Base-by-base conservation (phyloP, 1,284 basidiomycete species). In the Irpex sp. region DNA sequence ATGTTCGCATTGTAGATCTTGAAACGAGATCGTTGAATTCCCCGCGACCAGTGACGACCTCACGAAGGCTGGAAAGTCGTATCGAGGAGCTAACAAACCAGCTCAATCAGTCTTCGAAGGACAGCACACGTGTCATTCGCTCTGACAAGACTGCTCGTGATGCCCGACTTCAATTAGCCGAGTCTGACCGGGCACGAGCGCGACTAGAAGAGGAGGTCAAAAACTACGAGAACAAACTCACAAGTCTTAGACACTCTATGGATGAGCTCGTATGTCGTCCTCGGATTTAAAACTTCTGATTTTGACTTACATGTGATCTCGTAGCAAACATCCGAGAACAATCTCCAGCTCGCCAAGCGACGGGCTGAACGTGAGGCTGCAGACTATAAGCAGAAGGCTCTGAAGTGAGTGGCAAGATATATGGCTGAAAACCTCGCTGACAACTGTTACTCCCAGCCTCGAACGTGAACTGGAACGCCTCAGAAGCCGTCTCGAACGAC, bases 1-100 rank as follows among this genome's bases (percentile, higher is more conserved):
- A 93, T 64, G 82, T 92, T 44, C 88, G 87, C 37, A 85, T 94
- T 63, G 87, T 92, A 6, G 92, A 94, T 70, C 79, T 94, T 9
- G 93, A 94, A 73, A 92, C 91, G 0, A 89, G 82, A 69, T 88
- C 91, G 0, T 88, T 91, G 67, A 84, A 74, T 63, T 72, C 85
- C 15, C 86, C 90, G n/a, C 82, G 88, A 26, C 81, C 87, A 8
- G 72, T 83, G 0, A 74, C 77, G 1, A 81, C 85, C 0, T 77
- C 75, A 6, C 68, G 87, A 57, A 84, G 88, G 31, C 75, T 86
- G 37, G 89, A 90, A 64, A 84, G 80, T 58, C 83, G 88, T 17
- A 85, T 92, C 54, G 89, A 91, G 67, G 92, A 93, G 69, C 81
- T 93, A 57, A 83, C 85, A 1, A 82, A 74, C 61, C 87, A 89